Evolutionary conservation across 129 eudicot genomes (phyloP), one percentile per base, ranked within the genome.

Genomic region (Chrysanthemum makinoi): DNA sequence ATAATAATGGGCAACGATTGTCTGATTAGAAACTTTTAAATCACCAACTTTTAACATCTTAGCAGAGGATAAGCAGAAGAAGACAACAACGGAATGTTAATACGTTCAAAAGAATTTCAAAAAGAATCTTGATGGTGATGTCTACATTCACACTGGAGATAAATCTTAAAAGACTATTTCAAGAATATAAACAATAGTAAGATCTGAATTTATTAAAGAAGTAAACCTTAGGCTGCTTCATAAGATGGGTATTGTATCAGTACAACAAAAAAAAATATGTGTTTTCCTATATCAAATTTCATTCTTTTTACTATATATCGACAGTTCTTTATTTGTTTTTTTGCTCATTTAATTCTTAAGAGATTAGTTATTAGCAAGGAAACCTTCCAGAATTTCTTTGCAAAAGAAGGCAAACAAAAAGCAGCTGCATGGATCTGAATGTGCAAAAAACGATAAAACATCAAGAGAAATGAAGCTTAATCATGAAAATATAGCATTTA

Each of bases 341-440:
- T 2, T 1, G 13, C 15, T 61, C 33, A 39, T 52, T 15, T 14
- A 14, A 15, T 15, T 52, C 19, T 52, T 6, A 15, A 9, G 57
- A 16, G 8, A 7, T 39, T 35, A 35, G 8, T 35, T 16, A 52
- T 68, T 73, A 83, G 43, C 82, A 85, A 15, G 99, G 99, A 72
- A 87, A 95, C 72, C 84, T 66, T 75, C 97, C 99, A 0, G 99
- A 89, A 86, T 81, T 80, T 93, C 82, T 76, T 87, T 4, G 98
- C 98, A 72, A 89, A 93, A 10, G 98, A 75, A 12, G 98, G 98
- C 80, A 89, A 79, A 75, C 95, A 89, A 86, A 93, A 93, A 18
- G 96, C 90, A 35, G 98, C 95, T 14, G 84, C 57, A 56, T 93
- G 96, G 64, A 93, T 81, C 98, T 89, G 86, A 44, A 56, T n/a